Base-by-base conservation (phyloP, 202 grass and related monocot species). In the Cymbopogon flexuosus region DNA sequence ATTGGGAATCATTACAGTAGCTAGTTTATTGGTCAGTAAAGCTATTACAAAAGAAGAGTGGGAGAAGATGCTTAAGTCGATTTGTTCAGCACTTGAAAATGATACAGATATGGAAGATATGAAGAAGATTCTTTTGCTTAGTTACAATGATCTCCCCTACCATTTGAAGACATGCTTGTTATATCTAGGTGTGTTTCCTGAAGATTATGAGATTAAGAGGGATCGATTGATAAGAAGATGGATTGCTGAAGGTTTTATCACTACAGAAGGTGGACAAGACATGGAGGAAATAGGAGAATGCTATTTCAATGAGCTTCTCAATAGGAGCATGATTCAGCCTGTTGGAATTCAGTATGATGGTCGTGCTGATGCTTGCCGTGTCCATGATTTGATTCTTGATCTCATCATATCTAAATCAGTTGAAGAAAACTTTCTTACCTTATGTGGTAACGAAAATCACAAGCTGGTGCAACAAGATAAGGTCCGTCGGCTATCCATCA, bases 301-400 rank as follows among this genome's bases (percentile, higher is more conserved):
- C 1, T 33, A 80, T 75, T 88, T 88, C 39, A 75, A 80, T 51
- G 86, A 88, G 4, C 82, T 84, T 74, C 76, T 88, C 30, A 85
- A 88, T 15, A 88, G 76, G 34, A 76, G 82, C 49, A 80, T 88
- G 82, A 61, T 85, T 52, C 70, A 76, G 8, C 76, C 87, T 14
- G 35, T 89, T 22, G 40, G 39, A 3, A 70, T 85, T 14, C 8
- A 78, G 3, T 84, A 57, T 40, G 64, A 85, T 85, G 78, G 81
- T 65, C 64, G 29, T 56, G 83, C 62, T 19, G 27, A 51, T 52
- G 39, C 81, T 43, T 85, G 82, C 43, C 16, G 82, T 45, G 82
- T 89, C 29, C 87, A 89, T 68, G 81, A 75, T 81, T 77, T 85
- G 76, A 65, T 89, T 75, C 87, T 85, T 64, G 87, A 89, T 75